phyloP scores from a whole-genome alignment of 2,329 filamentous ascomycete genomes.

The Pseudocercospora pini-densiflorae region DNA sequence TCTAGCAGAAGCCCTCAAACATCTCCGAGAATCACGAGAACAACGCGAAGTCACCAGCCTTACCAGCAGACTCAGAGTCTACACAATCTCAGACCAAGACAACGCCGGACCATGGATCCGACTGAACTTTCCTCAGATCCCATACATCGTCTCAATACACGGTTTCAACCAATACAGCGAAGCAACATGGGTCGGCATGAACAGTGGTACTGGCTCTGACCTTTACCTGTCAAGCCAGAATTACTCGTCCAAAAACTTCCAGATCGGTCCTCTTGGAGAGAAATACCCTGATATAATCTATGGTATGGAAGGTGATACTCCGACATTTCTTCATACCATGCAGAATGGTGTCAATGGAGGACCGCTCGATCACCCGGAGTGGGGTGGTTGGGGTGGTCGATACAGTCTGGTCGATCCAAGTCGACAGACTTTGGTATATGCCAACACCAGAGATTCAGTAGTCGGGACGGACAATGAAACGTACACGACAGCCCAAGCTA shows the following conservation, averaged over 20 bases:
- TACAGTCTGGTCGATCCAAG: conserved; percentile 40
- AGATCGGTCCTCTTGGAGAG: conserved; percentile 54
- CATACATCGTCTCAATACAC: conserved; percentile 62
- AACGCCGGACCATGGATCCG: conserved; percentile 63
- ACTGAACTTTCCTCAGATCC: conserved; percentile 56
- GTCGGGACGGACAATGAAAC: conserved; percentile 39
- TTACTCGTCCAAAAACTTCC: conserved; percentile 50
- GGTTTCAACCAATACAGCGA: conserved; percentile 60
- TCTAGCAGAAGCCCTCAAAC: conserved; percentile 54
- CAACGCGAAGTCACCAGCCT: conserved; percentile 42
- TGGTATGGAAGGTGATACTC: conserved; percentile 60
- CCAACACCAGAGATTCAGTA: conserved; percentile 5
- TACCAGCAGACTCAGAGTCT: conserved; percentile 53
- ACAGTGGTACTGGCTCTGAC: conserved; percentile 55
- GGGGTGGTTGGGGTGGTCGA: conserved; percentile 57
- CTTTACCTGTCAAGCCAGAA: conserved; percentile 45
- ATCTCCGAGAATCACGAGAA: conserved; percentile 39
- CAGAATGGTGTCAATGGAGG: conserved; percentile 49
- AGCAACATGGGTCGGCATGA: conserved; percentile 58
- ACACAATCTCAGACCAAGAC: conserved; percentile 65
- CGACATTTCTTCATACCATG: conserved; percentile 55
- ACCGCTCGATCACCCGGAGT: conserved; percentile 50
- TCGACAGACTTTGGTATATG: conserved; percentile 7
- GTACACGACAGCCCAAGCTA: conserved; percentile 49
- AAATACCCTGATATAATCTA: conserved; percentile 53